Base-by-base conservation (phyloP, 768 basidiomycete species). In the Leccinum imitatum region DNA sequence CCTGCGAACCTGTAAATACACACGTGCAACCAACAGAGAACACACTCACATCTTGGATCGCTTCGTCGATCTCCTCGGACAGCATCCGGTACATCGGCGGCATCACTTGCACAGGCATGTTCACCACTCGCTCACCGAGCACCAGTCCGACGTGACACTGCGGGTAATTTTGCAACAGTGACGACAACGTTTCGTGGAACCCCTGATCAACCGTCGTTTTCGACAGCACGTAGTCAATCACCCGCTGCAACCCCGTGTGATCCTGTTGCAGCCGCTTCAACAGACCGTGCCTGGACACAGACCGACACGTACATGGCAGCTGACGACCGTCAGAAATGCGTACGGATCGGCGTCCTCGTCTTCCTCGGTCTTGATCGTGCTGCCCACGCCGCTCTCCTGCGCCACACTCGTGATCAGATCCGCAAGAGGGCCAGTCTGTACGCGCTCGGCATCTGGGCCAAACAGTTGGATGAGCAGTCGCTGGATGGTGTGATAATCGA, bases 401-500 rank as follows among this genome's bases (percentile, higher is more conserved):
- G 89, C 85, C 65, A 93, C 89, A 1, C 81, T 76, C 15, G 95
- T 74, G 15, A 98, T 84, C 27, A 95, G 80, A 56, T 95, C 91
- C 1, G 90, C 82, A 3, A 99, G 81, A 6, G 87, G 86, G 56
- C 89, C 82, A 1, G 91, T 75, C 64, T 88, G 78, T 39, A 99
- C 78, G 6, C 76, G 68, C 52, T 90, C 86, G 0, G 92, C 87
- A 70, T 98, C 96, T 25, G 85, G 80, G 0, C 70, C 69, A 64
- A 93, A 86, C 27, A 91, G 84, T 72, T 92, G 90, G 0, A 69
- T 69, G 14, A 90, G 72, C 2, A 93, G 80, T 0, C 90, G 83
- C 57, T 91, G 90, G 68, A 96, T 78, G 2, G 95, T 93, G 63
- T 90, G 87, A 71, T 90, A 97, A 76, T 98, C 95, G 66, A 91